Evolutionary conservation across 768 basidiomycete genomes (phyloP).

Genomic region (Lyophyllum shimeji): DNA sequence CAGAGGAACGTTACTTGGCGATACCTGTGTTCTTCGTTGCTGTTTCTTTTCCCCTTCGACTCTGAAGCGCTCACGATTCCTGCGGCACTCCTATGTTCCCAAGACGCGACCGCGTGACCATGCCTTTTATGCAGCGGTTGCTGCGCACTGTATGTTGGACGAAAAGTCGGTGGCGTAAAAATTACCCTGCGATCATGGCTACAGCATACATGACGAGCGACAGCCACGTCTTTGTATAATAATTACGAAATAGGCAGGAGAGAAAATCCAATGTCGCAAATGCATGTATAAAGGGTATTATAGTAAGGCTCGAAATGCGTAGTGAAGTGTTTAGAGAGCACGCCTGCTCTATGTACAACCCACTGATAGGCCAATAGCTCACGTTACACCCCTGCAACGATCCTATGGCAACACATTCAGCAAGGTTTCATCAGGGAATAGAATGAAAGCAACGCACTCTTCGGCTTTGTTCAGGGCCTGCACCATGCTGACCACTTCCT

Average conservation of each 20-base stretch:
- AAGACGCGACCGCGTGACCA: background rate
- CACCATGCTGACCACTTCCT: constrained; percentile 94
- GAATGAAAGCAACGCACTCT: constrained; percentile 57
- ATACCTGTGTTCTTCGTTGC: background rate
- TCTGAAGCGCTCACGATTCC: background rate
- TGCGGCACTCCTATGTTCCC: background rate
- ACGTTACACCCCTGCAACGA: constrained; percentile 59
- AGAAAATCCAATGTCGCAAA: constrained; percentile 20
- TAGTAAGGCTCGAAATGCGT: constrained; percentile 17
- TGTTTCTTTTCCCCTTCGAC: background rate
- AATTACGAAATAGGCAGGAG: constrained; percentile 5
- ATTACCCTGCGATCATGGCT: background rate
- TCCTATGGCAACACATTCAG: constrained; percentile 36
- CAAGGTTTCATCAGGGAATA: background rate
- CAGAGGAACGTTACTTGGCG: background rate
- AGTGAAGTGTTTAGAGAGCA: constrained; percentile 27
- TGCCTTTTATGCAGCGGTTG: background rate
- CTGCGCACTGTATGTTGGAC: background rate
- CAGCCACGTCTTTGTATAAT: constrained; percentile 1
- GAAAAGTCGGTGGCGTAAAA: background rate
- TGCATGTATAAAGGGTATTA: constrained; percentile 31
- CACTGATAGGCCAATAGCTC: background rate
- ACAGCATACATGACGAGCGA: background rate
- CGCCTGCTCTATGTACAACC: constrained; percentile 11
- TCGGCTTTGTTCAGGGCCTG: constrained; percentile 95